Base-by-base conservation (phyloP, 305 asterid genomes). In the Fraxinus baroniana region DNA sequence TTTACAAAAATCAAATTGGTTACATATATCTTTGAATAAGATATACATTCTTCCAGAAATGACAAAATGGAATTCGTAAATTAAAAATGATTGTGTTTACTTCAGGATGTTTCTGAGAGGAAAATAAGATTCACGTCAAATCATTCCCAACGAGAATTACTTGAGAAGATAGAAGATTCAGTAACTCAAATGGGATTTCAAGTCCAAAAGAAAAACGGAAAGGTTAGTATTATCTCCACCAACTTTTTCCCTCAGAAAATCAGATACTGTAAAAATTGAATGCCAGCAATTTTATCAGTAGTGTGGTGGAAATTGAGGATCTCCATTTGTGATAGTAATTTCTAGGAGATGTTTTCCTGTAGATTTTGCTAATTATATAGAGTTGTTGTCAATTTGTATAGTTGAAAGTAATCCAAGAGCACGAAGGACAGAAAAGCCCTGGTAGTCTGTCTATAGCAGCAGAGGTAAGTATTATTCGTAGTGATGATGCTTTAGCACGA, bases 71-170 rank as follows among this genome's bases (percentile, higher is more conserved):
- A 24, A 62, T 70, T 32, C 8, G 10, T 28, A 30, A 70, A 70
- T 70, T n/a, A 70, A 30, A 28, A 30, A 70, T 30, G 36, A 15
- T 5, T 20, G 9, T 68, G 37, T 70, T 30, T 15, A 12, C 83
- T 24, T 39, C 91, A 95, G 99, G 99, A 94, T 85, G 92, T 87
- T 77, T 91, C 99, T 0, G 97, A 94, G 90, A 93, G 99, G 89
- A 96, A 90, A 84, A 94, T 96, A 83, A 90, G 99, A 83, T 96
- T 96, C 72, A 88, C 98, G 2, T 94, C 99, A 20, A 88, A 90
- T 83, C 89, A 84, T 83, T 90, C 94, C 82, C 94, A 95, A 20
- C 92, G 87, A 80, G 95, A 91, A 85, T 83, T 96, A 89, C 88
- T 93, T 75, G 94, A 93, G 87, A 85, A 91, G 91, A 91, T 96